These are phyloP conservation scores for Nitzschia sp. DNA, from an alignment of 108 stramenopile genomes.

Conservation along the genomic window DNA sequence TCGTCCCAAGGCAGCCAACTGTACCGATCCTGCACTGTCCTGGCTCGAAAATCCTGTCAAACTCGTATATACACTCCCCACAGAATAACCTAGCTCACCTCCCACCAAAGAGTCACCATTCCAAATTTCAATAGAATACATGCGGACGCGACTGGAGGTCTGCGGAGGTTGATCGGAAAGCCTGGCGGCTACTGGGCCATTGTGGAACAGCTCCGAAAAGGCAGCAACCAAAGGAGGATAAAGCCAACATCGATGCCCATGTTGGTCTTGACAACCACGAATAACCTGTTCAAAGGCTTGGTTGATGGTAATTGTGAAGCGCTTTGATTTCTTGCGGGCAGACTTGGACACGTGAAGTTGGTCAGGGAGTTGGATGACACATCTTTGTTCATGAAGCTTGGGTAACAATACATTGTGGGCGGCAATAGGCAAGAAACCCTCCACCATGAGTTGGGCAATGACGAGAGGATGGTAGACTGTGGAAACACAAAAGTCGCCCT, in stretches of 20 bases:
- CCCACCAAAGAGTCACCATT: slow-evolving; percentile 59
- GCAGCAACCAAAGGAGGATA: slow-evolving; percentile 70
- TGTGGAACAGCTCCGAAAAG: slow-evolving; percentile 46
- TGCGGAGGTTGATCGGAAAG: background rate
- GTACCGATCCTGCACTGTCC: slow-evolving; percentile 79
- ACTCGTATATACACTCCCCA: slow-evolving; percentile 77
- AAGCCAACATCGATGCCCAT: slow-evolving; percentile 70
- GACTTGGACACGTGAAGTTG: slow-evolving; percentile 72
- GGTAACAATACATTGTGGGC: slow-evolving; percentile 59
- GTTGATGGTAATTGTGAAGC: slow-evolving; percentile 66
- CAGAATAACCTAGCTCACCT: slow-evolving; percentile 84
- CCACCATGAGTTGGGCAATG: slow-evolving; percentile 74
- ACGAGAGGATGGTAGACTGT: slow-evolving; percentile 58
- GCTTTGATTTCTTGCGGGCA: slow-evolving; percentile 63
- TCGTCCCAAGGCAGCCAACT: slow-evolving; percentile 65
- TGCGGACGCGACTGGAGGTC: slow-evolving; percentile 44
- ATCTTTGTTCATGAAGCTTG: slow-evolving; percentile 78
- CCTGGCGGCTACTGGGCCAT: slow-evolving; percentile 19
- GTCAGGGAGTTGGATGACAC: slow-evolving; percentile 46
- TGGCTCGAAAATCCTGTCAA: slow-evolving; percentile 75
- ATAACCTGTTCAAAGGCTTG: slow-evolving; percentile 65
- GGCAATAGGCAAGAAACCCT: slow-evolving; percentile 88
- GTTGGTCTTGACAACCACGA: slow-evolving; percentile 75
- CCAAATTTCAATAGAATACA: slow-evolving; percentile 85
- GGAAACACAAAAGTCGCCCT: slow-evolving; percentile 73